phyloP scores from a whole-genome alignment of 768 basidiomycete species.

The Gautieria morchelliformis region DNA sequence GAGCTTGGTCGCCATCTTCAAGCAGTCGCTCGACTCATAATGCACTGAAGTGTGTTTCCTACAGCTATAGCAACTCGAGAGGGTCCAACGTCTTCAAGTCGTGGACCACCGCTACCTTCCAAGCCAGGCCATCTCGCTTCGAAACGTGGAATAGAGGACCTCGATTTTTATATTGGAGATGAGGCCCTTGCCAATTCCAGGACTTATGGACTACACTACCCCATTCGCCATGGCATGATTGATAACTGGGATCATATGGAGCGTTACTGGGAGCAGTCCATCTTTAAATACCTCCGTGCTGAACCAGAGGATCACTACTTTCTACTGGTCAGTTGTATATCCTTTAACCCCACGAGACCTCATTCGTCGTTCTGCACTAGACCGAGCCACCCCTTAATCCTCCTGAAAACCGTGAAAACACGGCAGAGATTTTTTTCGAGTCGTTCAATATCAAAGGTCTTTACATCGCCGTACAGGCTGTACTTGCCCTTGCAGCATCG shows the following conservation, averaged over 20 bases:
- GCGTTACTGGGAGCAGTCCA: constrained; percentile 98
- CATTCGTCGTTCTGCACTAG: constrained; percentile 30
- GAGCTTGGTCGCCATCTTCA: constrained; percentile 23
- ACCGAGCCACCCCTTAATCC: constrained; percentile 99
- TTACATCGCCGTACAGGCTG: constrained; percentile 98
- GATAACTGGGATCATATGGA: constrained; percentile 99
- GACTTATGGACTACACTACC: constrained; percentile 94
- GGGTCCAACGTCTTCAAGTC: constrained; percentile 42
- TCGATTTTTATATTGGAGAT: constrained; percentile 99
- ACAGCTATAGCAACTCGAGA: constrained; percentile 92
- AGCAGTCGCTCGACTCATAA: not conserved
- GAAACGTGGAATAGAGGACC: constrained; percentile 95
- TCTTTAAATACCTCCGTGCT: constrained; percentile 98
- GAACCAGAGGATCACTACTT: constrained; percentile 99
- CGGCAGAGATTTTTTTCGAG: constrained; percentile 99
- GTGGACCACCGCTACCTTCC: constrained; percentile 66
- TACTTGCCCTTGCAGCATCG: constrained; percentile 93
- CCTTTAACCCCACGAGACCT: not conserved
- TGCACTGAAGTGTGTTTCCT: constrained; percentile 65
- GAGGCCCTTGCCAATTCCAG: constrained; percentile 94
- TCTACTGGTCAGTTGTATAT: constrained; percentile 60
- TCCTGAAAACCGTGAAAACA: constrained; percentile 98
- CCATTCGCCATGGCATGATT: constrained; percentile 95
- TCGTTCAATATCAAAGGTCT: constrained; percentile 98
- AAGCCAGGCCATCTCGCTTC: constrained; percentile 90